Percentiles rank a stretch among this genome's conserved stretches.
phyloP scores from a whole-genome alignment of 352 stramenopile genomes.

The Phytophthora agathidicida region DNA sequence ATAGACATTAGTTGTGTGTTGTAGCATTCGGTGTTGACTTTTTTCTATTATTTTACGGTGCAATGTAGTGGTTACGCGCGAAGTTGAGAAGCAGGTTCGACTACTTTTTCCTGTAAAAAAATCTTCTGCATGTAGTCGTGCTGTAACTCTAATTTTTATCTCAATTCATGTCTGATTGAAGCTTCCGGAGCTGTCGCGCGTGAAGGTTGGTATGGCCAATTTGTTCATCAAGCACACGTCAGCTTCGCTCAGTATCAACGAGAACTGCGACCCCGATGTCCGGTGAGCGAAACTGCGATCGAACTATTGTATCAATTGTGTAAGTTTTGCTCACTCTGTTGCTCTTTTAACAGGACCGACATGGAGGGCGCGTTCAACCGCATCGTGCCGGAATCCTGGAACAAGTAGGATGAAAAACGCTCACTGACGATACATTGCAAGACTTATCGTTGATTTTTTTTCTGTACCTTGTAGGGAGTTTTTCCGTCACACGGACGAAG shows the following conservation, averaged over 20 bases:
- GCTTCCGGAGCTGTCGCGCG: slow-evolving; percentile 70
- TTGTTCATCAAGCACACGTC: slow-evolving; percentile 97
- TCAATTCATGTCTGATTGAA: background rate
- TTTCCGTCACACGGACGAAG: slow-evolving; percentile 86
- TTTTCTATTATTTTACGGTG: background rate
- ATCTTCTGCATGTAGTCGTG: no score
- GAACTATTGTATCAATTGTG: background rate
- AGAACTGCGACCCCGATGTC: slow-evolving; percentile 96
- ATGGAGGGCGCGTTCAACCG: slow-evolving; percentile 96
- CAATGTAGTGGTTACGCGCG: slow-evolving; percentile 80
- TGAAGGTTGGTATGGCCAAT: slow-evolving; percentile 95
- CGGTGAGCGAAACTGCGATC: slow-evolving; percentile 44
- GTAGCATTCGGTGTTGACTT: background rate
- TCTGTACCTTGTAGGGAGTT: slow-evolving; percentile 56
- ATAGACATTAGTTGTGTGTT: background rate
- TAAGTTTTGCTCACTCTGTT: background rate
- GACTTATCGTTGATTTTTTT: background rate
- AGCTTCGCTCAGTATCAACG: slow-evolving; percentile 96
- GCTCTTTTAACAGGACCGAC: slow-evolving; percentile 65
- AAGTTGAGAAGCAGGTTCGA: slow-evolving; percentile 81
- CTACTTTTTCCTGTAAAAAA: background rate
- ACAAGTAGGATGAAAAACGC: slow-evolving; percentile 69
- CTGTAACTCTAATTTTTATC: background rate
- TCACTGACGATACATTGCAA: no score
- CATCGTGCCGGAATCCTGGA: slow-evolving; percentile 91